Evolutionary conservation across 768 basidiomycete genomes (phyloP).

Genomic region (Boletales sp.): DNA sequence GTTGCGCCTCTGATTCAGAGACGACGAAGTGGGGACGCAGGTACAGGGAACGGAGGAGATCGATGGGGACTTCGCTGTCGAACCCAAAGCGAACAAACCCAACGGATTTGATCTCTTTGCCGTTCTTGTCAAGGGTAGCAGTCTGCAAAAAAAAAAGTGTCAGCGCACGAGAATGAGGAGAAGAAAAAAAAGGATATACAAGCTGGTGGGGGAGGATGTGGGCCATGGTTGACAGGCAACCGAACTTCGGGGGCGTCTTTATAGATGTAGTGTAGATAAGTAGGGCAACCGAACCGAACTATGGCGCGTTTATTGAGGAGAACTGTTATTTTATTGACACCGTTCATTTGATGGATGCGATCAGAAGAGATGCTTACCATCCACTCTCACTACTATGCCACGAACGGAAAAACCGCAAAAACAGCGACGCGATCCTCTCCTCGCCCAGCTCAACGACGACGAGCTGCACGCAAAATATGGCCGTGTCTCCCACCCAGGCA

Average conservation of each 20-base stretch:
- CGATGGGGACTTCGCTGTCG: slow-evolving; percentile 78
- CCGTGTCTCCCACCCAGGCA: slow-evolving; percentile 69
- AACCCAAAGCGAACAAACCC: slow-evolving; percentile 88
- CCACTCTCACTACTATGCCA: slow-evolving; percentile 47
- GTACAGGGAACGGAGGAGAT: slow-evolving; percentile 83
- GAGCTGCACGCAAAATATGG: slow-evolving; percentile 76
- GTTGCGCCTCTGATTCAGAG: slow-evolving; percentile 35
- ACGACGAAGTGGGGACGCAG: slow-evolving; percentile 75
- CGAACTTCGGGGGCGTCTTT: not conserved
- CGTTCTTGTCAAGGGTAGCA: slow-evolving; percentile 68
- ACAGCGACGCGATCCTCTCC: slow-evolving; percentile 81
- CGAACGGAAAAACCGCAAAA: slow-evolving; percentile 54
- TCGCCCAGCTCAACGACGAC: slow-evolving; percentile 79
- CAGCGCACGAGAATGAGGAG: not conserved
- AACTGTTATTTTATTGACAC: no score
- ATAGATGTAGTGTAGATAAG: no score
- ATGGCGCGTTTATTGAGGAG: no score
- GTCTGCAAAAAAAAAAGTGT: slow-evolving; percentile 38
- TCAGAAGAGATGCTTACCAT: no score
- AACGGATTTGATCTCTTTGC: slow-evolving; percentile 71
- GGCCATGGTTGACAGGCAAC: slow-evolving; percentile 15
- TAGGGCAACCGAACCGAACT: no score
- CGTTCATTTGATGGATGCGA: no score
- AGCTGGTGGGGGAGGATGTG: slow-evolving; percentile 15
- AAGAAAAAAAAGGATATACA: slow-evolving; percentile 6